Evolutionary conservation across 306 rosid genomes (phyloP), one percentile per base, ranked within the genome.

Genomic region (Acacia melanoxylon): DNA sequence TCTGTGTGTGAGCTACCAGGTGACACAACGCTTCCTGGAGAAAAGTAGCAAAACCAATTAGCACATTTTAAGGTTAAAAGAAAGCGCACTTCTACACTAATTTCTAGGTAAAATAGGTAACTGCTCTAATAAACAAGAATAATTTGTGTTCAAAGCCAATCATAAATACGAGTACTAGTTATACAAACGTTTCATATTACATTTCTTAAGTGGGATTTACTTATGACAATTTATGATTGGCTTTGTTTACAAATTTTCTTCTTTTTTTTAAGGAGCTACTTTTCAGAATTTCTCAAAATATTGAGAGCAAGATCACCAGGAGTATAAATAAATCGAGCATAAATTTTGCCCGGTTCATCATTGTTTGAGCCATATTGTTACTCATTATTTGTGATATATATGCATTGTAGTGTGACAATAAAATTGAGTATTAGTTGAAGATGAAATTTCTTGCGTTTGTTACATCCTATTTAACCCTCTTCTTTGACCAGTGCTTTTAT

Each of bases 1-100:
- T 10, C 75, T 45, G 31, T 71, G 17, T 71, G 75, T 45, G 37
- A 71, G 19, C 58, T 71, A 14, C 58, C 56, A 14, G 75, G 75
- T 13, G 75, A 71, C 40, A 71, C 75, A 6, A 71, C 49, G 58
- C 75, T 71, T 13, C 75, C 75, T 45, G 75, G 75, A 71, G 75
- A 71, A 3, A 71, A 22, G 75, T 71, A 42, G 52, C 49, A 42
- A 70, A 22, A 70, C 24, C 6, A 42, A 63, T 63, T 0, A 63
- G 68, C 8, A 62, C 40, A 31, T 41, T 0, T 37, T 3, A 42
- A 41, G 40, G 75, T 4, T 41, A 22, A 41, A 6, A 37, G 41
- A 37, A 37, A 41, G 33, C 19, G 45, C 29, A n/a, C 13, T 40
- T 41, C 2, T 24, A 37, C 31, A 68, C 31, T 10, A 19, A 40